Evolutionary conservation across 1,139 yeast species (phyloP).

Genomic region (Suhomyces ambrosiae): DNA sequence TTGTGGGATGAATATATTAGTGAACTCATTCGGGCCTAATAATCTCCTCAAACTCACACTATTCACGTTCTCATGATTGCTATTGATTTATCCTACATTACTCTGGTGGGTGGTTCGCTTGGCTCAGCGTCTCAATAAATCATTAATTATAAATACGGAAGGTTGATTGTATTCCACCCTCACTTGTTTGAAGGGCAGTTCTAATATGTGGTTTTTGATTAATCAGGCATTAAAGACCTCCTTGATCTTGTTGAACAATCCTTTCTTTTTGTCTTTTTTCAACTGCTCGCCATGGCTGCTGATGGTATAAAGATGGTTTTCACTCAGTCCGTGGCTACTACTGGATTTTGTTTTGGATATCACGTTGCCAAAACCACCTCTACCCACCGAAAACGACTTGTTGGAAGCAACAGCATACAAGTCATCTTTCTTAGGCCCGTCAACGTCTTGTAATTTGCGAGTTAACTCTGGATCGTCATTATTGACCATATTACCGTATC

Average conservation of each 20-base stretch:
- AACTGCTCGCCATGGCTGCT: slow-evolving; percentile 19
- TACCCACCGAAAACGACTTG: slow-evolving; percentile 44
- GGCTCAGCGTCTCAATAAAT: too few species aligned
- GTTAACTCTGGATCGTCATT: slow-evolving; percentile 65
- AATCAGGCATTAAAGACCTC: slow-evolving; percentile 25
- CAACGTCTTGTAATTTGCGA: slow-evolving; percentile 73
- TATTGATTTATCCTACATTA: too few species aligned
- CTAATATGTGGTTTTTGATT: background rate
- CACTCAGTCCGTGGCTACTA: slow-evolving; percentile 10
- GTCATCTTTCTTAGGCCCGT: slow-evolving; percentile 33
- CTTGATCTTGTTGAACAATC: slow-evolving; percentile 37
- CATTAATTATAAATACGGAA: too few species aligned
- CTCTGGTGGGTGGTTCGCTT: too few species aligned
- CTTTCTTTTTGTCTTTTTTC: slow-evolving; percentile 24
- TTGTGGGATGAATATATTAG: too few species aligned
- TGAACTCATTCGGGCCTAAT: too few species aligned
- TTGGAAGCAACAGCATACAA: slow-evolving; percentile 41
- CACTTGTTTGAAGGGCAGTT: too few species aligned
- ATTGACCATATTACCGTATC: slow-evolving; percentile 74
- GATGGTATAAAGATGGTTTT: slow-evolving; percentile 19
- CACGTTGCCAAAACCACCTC: slow-evolving; percentile 56
- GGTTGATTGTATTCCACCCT: too few species aligned
- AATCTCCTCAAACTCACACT: too few species aligned
- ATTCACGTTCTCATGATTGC: too few species aligned
- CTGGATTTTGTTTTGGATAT: slow-evolving; percentile 24